Percentiles rank a stretch among this genome's conserved stretches.
Conservation (phyloP, 2,329 filamentous ascomycete species). For the Ophiostoma sp. region DNA sequence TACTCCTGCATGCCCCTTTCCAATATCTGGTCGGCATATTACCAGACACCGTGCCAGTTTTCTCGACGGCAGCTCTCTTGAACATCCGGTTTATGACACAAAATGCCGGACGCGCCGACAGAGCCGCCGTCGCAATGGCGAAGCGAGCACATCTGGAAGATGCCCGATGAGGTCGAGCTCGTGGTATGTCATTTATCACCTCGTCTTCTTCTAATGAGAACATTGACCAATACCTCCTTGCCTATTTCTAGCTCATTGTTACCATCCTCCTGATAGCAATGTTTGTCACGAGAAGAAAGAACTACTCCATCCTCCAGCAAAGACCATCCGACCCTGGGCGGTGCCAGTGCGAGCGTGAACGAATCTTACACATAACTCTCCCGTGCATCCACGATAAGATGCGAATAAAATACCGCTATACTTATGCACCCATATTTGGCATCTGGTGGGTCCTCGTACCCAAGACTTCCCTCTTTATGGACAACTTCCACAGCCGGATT, state of each 20-base stretch:
- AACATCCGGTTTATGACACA: background rate
- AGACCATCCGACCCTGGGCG: background rate
- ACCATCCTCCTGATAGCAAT: slow-evolving; percentile 21
- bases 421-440: slow-evolving; percentile 32
- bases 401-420: background rate
- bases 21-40: no score
- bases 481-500: slow-evolving; percentile 59
- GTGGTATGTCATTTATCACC: slow-evolving; percentile 5
- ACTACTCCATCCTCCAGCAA: slow-evolving; percentile 17
- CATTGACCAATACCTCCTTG: background rate
- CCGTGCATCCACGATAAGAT: background rate
- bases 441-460: slow-evolving; percentile 46
- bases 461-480: slow-evolving; percentile 58
- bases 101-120: slow-evolving; percentile 1
- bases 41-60: background rate
- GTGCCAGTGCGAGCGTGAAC: background rate
- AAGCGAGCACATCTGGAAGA: slow-evolving; percentile 25
- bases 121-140: slow-evolving; percentile 23
- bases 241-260: slow-evolving; percentile 17
- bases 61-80: background rate
- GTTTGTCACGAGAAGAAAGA: slow-evolving; percentile 21
- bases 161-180: slow-evolving; percentile 23
- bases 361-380: no score
- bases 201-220: no score
- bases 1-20: no score